These are phyloP conservation scores for Porogramme epimiltina DNA, from an alignment of 1,284 basidiomycete genomes.

Conservation along the genomic window DNA sequence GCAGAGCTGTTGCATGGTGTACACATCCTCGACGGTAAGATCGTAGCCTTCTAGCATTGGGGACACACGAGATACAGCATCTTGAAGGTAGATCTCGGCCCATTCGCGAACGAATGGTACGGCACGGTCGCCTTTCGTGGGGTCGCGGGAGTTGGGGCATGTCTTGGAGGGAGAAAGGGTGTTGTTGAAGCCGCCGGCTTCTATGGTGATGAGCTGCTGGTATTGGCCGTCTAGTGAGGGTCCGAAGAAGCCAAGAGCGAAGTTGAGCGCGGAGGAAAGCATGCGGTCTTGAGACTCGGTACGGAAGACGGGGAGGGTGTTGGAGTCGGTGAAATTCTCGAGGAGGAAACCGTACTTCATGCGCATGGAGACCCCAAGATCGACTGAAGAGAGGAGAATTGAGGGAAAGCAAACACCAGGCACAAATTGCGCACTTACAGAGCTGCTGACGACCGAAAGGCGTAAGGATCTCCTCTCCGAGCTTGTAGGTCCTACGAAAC, in stretches of 20 bases:
- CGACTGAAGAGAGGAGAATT: conserved; percentile 43
- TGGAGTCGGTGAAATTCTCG: conserved; percentile 75
- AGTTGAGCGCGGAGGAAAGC: conserved; percentile 82
- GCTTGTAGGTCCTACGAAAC: conserved; percentile 69
- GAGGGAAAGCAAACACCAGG: background rate
- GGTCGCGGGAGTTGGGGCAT: conserved; percentile 60
- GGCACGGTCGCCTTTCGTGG: conserved; percentile 55
- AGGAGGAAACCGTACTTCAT: conserved; percentile 82
- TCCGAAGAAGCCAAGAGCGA: conserved; percentile 88
- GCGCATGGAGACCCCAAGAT: conserved; percentile 71
- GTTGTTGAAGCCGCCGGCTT: conserved; percentile 75
- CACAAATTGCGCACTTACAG: conserved; percentile 49
- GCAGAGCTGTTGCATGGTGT: conserved; percentile 77
- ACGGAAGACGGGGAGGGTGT: conserved; percentile 81
- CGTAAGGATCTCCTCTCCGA: conserved; percentile 80
- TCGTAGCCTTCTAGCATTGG: conserved; percentile 62
- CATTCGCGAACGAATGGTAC: conserved; percentile 60
- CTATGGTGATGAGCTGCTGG: conserved; percentile 80
- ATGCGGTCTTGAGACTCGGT: conserved; percentile 89
- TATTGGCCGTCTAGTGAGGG: conserved; percentile 81
- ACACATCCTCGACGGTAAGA: conserved; percentile 72
- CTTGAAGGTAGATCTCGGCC: conserved; percentile 70
- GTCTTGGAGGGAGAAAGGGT: conserved; percentile 77
- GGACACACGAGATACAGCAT: conserved; percentile 65
- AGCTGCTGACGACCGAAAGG: conserved; percentile 83